Conservation (phyloP, 75 land plant species). For the Cupressus sempervirens region DNA sequence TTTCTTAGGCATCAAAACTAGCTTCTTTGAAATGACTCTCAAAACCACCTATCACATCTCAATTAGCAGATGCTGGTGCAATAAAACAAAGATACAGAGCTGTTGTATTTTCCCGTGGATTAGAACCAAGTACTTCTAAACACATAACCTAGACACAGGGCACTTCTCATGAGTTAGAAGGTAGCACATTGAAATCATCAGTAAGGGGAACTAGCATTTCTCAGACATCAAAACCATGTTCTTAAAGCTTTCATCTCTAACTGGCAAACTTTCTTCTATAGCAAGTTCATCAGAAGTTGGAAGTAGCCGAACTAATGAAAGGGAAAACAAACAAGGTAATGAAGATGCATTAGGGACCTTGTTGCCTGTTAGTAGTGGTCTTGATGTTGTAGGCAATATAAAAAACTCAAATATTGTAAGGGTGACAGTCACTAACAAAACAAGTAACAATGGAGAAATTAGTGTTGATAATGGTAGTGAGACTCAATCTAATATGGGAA, state of each 20-base stretch:
- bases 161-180: too few species aligned
- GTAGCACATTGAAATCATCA: not conserved
- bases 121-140: too few species aligned
- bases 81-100: too few species aligned
- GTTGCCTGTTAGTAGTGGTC: not conserved
- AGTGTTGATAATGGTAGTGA: too few species aligned
- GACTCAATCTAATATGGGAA: too few species aligned
- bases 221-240: not conserved
- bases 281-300: not conserved
- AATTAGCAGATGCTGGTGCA: too few species aligned
- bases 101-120: too few species aligned
- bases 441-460: not conserved
- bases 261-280: not conserved
- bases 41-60: too few species aligned
- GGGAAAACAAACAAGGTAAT: not conserved
- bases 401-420: not conserved
- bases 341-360: too few species aligned
- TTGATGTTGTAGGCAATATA: not conserved
- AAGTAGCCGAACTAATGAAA: too few species aligned
- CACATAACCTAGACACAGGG: too few species aligned
- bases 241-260: not conserved
- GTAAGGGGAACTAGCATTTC: not conserved
- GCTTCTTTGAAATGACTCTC: too few species aligned
- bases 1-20: slow-evolving; percentile 63
- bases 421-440: not conserved